A percentile compares a stretch with the other conserved stretches of the same genome.
These are phyloP conservation scores for Candolleomyces eurysporus DNA, from an alignment of 768 basidiomycete genomes.

Conservation along the genomic window DNA sequence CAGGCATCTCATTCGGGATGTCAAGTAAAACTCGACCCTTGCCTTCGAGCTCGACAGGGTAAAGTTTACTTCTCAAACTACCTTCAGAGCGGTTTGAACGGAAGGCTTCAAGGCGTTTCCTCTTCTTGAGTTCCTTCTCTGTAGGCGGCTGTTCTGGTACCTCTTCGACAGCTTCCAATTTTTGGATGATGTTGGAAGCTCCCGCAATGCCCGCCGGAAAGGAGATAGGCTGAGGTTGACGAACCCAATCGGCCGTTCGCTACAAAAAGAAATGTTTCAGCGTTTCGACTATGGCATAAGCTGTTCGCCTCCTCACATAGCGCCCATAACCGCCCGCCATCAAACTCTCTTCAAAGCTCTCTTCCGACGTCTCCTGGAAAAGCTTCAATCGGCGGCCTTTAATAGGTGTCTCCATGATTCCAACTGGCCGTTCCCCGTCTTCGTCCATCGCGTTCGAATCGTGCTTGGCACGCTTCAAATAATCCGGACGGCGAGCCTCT, in stretches of 20 bases:
- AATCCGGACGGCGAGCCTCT: slow-evolving; percentile 70
- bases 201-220: slow-evolving; percentile 38
- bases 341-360: slow-evolving; percentile 81
- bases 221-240: slow-evolving; percentile 50
- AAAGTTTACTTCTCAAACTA: slow-evolving; percentile 42
- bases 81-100: slow-evolving; percentile 34
- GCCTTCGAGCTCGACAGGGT: slow-evolving; percentile 63
- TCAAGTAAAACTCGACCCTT: slow-evolving; percentile 72
- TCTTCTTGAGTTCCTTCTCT: slow-evolving; percentile 67
- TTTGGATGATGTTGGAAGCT: slow-evolving; percentile 40
- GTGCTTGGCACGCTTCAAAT: slow-evolving; percentile 60
- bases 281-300: neutral
- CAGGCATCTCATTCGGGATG: slow-evolving; percentile 39
- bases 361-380: slow-evolving; percentile 80
- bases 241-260: slow-evolving; percentile 62
- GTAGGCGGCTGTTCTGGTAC: slow-evolving; percentile 29
- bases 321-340: slow-evolving; percentile 81
- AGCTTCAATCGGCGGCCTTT: slow-evolving; percentile 73
- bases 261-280: slow-evolving; percentile 20
- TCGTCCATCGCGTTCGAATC: slow-evolving; percentile 36
- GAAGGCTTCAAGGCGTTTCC: slow-evolving; percentile 69
- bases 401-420: slow-evolving; percentile 66
- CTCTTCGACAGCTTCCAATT: slow-evolving; percentile 38
- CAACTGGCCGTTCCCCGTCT: slow-evolving; percentile 37
- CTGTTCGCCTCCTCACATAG: slow-evolving; percentile 48